Base-by-base conservation (phyloP, 179 eudicot genomes). In the Heliamphora pulchella region DNA sequence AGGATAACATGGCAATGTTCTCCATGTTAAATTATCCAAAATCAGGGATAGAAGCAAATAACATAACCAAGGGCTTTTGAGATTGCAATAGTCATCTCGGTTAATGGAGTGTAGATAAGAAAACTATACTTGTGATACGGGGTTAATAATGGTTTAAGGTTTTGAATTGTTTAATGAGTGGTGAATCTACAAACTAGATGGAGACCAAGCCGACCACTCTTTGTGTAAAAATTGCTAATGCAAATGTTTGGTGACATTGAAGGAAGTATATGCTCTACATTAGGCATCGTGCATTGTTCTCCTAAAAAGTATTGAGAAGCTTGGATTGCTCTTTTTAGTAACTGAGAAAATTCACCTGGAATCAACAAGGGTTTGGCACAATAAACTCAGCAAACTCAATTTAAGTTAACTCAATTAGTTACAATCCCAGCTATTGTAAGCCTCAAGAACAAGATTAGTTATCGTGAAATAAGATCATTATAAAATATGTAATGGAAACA, bases 181-280 rank as follows among this genome's bases (percentile, higher is more conserved):
- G 0, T 75, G 18, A 57, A 9, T 67, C 22, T 69, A 74, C 84
- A 55, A 73, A 94, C 97, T 94, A 92, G 93, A 86, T 92, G 98
- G 46, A 94, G 90, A 83, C 98, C 98, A 76, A 92, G 97, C 72
- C 85, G 76, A 69, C 98, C 98, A 81, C 78, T 87, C 0, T 47
- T 72, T 17, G 91, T 43, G 80, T 94, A 92, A 75, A 86, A 92
- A 71, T 94, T 94, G 58, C 69, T 76, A 9, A 90, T 59, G 79
- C 92, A 90, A 61, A 90, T 84, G 78, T 90, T 88, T 74, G 92
- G 91, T 22, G 81, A 75, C 67, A 90, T 77, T 9, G 71, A 77
- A 2, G 93, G 90, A 55, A 90, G 89, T 72, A 85, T 61, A 8
- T 72, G 76, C 79, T 84, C 86, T 7, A 71, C 87, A 68, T 31